These are phyloP conservation scores for Fusarium coicis DNA, from an alignment of 2,329 filamentous ascomycete species.

Conservation along the genomic window DNA sequence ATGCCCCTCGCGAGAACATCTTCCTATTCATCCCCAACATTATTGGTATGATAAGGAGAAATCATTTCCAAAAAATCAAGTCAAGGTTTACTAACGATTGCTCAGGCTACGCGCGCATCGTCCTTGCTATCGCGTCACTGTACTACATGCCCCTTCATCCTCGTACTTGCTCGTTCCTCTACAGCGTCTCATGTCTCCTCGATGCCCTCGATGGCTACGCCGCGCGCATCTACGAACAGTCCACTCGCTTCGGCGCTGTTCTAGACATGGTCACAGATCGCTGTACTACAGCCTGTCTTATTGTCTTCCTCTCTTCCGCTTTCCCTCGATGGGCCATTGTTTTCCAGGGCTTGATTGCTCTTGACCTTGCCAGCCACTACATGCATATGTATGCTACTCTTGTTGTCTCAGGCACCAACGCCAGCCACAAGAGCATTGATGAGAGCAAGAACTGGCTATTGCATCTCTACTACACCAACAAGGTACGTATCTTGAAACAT, in stretches of 20 bases:
- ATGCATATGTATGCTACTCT: slow-evolving; percentile 99
- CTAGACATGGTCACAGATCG: slow-evolving; percentile 99
- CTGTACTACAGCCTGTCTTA: slow-evolving; percentile 93
- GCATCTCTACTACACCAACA: slow-evolving; percentile 97
- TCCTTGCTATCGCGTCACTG: slow-evolving; percentile 87
- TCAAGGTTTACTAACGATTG: slow-evolving; percentile 23
- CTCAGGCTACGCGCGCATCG: slow-evolving; percentile 79
- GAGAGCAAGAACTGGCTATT: slow-evolving; percentile 87
- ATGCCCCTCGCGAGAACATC: slow-evolving; percentile 72
- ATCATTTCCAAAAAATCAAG: neutral
- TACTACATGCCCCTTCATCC: slow-evolving; percentile 99
- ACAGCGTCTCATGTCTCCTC: slow-evolving; percentile 93
- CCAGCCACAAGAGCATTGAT: slow-evolving; percentile 93
- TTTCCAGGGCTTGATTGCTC: slow-evolving; percentile 91
- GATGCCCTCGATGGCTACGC: slow-evolving; percentile 95
- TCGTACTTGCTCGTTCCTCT: slow-evolving; percentile 91
- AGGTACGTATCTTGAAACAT: slow-evolving; percentile 65
- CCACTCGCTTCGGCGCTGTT: slow-evolving; percentile 94
- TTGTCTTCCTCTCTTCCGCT: slow-evolving; percentile 93
- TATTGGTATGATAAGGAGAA: slow-evolving; percentile 68
- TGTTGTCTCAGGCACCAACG: slow-evolving; percentile 83
- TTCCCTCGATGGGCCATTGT: slow-evolving; percentile 94
- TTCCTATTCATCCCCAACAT: slow-evolving; percentile 86
- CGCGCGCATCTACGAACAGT: slow-evolving; percentile 83
- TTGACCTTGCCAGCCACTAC: slow-evolving; percentile 96